Evolutionary conservation across 1,139 yeast genomes (phyloP).

Genomic region (Suhomyces bokatorum): DNA sequence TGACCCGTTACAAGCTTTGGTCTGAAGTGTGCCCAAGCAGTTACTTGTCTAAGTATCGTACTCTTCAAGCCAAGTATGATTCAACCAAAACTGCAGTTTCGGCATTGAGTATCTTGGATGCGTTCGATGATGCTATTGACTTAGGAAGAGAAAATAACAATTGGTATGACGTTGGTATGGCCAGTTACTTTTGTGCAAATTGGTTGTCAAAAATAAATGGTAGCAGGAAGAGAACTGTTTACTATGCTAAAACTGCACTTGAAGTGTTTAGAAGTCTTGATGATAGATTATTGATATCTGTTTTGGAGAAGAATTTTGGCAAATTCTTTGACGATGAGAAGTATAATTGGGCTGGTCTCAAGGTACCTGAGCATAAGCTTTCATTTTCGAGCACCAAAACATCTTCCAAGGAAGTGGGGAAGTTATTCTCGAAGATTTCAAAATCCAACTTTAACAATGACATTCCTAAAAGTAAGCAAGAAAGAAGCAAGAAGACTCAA

Average conservation of each 20-base stretch:
- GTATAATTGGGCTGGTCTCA: constrained; percentile 37
- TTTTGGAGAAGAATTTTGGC: constrained; percentile 20
- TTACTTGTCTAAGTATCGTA: constrained; percentile 36
- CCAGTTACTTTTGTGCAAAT: constrained; percentile 46
- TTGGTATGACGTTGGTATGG: constrained; percentile 44
- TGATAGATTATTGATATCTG: constrained; percentile 15
- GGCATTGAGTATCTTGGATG: constrained; percentile 42
- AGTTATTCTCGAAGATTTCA: background rate
- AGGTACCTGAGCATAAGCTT: constrained; percentile 9
- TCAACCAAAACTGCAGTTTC: constrained; percentile 19
- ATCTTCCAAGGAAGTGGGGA: background rate
- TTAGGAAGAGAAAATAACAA: constrained; percentile 31
- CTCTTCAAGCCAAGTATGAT: constrained; percentile 35
- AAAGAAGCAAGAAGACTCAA: background rate
- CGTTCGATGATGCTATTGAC: constrained; percentile 49
- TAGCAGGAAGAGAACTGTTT: constrained; percentile 16
- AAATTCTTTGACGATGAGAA: constrained; percentile 17
- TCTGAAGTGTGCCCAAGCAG: constrained; percentile 35
- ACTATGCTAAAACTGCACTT: constrained; percentile 24
- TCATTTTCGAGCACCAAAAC: background rate
- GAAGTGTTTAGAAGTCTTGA: constrained; percentile 24
- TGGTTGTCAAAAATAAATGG: constrained; percentile 38
- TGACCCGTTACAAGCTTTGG: constrained; percentile 34
- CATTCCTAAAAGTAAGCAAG: background rate
- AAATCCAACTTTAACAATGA: background rate